phyloP scores from a whole-genome alignment of 2,329 filamentous ascomycete species.

The Canariomyces notabilis region DNA sequence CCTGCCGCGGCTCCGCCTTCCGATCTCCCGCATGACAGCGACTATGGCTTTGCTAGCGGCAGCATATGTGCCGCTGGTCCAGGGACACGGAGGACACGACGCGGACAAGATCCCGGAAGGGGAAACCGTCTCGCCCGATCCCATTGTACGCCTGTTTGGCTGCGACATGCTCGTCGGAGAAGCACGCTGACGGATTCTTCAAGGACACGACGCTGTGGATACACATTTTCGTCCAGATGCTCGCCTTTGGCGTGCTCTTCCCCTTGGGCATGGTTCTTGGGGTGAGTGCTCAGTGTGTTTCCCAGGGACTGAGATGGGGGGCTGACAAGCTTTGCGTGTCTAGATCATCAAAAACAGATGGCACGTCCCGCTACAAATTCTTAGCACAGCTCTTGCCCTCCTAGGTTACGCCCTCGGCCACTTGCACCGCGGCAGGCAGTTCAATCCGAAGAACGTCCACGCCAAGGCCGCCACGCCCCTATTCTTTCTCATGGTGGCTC shows the following conservation, averaged over 20 bases:
- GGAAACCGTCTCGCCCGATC: slow-evolving; percentile 63
- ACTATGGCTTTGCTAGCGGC: slow-evolving; percentile 15
- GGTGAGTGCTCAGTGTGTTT: slow-evolving; percentile 45
- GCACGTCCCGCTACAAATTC: slow-evolving; percentile 84
- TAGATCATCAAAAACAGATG: slow-evolving; percentile 85
- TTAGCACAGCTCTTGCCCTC: slow-evolving; percentile 70
- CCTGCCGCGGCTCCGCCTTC: slow-evolving; percentile 7
- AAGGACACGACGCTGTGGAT: slow-evolving; percentile 84
- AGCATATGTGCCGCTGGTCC: slow-evolving; percentile 23
- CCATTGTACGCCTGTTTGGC: slow-evolving; percentile 56
- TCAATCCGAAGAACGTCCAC: slow-evolving; percentile 70
- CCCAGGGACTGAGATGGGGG: neutral
- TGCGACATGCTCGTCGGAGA: neutral
- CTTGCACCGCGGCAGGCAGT: slow-evolving; percentile 82
- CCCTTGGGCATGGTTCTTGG: slow-evolving; percentile 93
- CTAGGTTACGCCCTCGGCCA: slow-evolving; percentile 90
- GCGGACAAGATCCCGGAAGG: slow-evolving; percentile 61
- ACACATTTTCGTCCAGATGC: slow-evolving; percentile 83
- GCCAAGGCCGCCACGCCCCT: slow-evolving; percentile 72
- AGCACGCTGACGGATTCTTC: slow-evolving; percentile 10
- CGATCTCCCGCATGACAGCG: slow-evolving; percentile 9
- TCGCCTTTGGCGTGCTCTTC: slow-evolving; percentile 88
- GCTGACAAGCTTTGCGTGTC: neutral
- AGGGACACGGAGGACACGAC: slow-evolving; percentile 45
- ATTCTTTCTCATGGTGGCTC: slow-evolving; percentile 71